phyloP scores from a whole-genome alignment of 495 filamentous ascomycete species.

The Cladorrhinum samala region DNA sequence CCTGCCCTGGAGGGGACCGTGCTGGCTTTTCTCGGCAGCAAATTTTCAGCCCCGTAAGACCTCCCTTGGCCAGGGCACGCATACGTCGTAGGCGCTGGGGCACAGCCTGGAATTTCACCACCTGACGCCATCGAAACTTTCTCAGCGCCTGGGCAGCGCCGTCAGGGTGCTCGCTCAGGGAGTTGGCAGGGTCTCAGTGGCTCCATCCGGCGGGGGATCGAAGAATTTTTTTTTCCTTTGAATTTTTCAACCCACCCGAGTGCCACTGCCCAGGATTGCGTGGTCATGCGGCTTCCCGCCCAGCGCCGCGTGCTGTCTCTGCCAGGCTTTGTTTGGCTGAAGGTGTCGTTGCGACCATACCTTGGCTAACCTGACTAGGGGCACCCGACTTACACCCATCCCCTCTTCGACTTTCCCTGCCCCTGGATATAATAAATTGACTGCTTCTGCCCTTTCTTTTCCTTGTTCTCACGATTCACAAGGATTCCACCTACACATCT shows the following conservation, averaged over 20 bases:
- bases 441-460: background rate
- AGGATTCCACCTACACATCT: background rate
- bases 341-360: background rate
- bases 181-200: no score
- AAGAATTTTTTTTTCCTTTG: no score
- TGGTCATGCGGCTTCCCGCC: slow-evolving; percentile 13
- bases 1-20: no score
- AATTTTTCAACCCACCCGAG: no score
- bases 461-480: background rate
- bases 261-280: background rate
- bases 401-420: background rate
- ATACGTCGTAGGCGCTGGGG: no score
- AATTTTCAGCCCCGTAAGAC: slow-evolving; percentile 21
- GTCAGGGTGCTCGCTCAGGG: background rate
- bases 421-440: slow-evolving; percentile 1
- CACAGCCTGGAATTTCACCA: slow-evolving; percentile 8
- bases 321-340: background rate
- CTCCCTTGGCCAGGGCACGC: no score
- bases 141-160: background rate
- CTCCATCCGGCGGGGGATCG: no score
- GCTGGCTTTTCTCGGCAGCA: slow-evolving; percentile 17
- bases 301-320: slow-evolving; percentile 10
- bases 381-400: slow-evolving; percentile 1
- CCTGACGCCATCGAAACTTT: slow-evolving; percentile 12
- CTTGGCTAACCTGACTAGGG: background rate